phyloP scores from a whole-genome alignment of 2,329 filamentous ascomycete species.

The Penicillium glabrum region DNA sequence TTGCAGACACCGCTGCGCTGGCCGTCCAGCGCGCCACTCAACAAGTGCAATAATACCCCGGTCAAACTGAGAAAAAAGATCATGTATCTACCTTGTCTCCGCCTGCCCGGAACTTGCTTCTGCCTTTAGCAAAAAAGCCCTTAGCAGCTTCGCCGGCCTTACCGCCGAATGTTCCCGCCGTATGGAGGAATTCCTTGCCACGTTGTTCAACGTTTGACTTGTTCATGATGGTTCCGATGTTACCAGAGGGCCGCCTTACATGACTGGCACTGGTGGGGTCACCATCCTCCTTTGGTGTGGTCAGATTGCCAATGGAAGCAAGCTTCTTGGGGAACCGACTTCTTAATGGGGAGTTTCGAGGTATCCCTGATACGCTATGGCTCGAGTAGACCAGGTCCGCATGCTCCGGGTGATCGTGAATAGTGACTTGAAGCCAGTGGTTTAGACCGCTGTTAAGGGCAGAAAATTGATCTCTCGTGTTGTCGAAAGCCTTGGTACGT shows the following conservation, averaged over 20 bases:
- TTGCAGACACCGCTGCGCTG: slow-evolving; percentile 13
- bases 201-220: slow-evolving; percentile 71
- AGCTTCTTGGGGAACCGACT: slow-evolving; percentile 48
- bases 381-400: slow-evolving; percentile 43
- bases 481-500: slow-evolving; percentile 71
- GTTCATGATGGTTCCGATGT: slow-evolving; percentile 46
- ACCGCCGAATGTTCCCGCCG: slow-evolving; percentile 69
- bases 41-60: background rate
- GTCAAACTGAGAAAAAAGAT: slow-evolving; percentile 15
- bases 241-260: slow-evolving; percentile 36
- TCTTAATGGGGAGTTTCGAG: slow-evolving; percentile 32
- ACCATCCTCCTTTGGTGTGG: slow-evolving; percentile 28
- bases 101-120: slow-evolving; percentile 71
- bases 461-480: slow-evolving; percentile 70
- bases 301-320: slow-evolving; percentile 31
- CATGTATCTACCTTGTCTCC: slow-evolving; percentile 77
- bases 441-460: slow-evolving; percentile 72
- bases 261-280: slow-evolving; percentile 35
- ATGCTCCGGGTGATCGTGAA: slow-evolving; percentile 55
- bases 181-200: slow-evolving; percentile 85
- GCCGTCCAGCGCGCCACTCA: slow-evolving; percentile 10
- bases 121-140: slow-evolving; percentile 86
- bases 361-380: slow-evolving; percentile 29
- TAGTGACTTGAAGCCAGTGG: slow-evolving; percentile 55
- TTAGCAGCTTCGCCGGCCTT: slow-evolving; percentile 80